Evolutionary conservation across 768 basidiomycete species (phyloP), one percentile per base, ranked within the genome.

Genomic region (Psilocybe cyanescens): DNA sequence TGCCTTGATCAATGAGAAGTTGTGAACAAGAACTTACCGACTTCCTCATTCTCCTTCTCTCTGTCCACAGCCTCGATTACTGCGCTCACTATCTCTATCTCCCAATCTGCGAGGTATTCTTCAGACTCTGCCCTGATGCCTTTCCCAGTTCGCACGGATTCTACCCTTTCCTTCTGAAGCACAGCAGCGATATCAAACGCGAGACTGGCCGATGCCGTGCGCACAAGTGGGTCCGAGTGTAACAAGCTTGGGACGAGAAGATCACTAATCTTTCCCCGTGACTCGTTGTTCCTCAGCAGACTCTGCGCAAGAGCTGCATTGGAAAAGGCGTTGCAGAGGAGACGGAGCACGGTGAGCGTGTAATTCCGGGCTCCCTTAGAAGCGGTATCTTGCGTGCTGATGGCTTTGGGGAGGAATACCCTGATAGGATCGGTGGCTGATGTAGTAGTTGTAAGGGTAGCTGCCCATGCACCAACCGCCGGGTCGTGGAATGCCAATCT

Each of bases 41-140:
- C 87, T 70, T 96, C 95, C 72, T 93, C 91, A 65, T 81, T 91
- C 57, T 78, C 75, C 63, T 77, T 82, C 76, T 97, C 94, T 64
- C 83, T 82, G 54, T 80, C 81, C 17, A 97, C 68, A 16, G 91
- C 92, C 72, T 94, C 92, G 0, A 95, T 71, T n/a, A 97, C 69
- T 0, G 92, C 96, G 67, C 89, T 92, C 2, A 88, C 78, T 33
- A 97, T 74, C 77, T 97, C 96, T 0, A 91, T 79, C 68, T 94
- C 88, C 92, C 93, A 96, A 57, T 95, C 95, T 17, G 83, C 92
- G 57, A 87, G 85, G 55, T 84, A 87, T 14, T 75, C 78, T 29
- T 78, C 79, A 2, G 73, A 74, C 28, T 76, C 75, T 3, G 59
- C 62, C 39, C 67, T 66, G 35, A 71, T 67, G 3, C 82, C 66